Conservation (phyloP, 164 flowering plant species). For the Malania oleifera region DNA sequence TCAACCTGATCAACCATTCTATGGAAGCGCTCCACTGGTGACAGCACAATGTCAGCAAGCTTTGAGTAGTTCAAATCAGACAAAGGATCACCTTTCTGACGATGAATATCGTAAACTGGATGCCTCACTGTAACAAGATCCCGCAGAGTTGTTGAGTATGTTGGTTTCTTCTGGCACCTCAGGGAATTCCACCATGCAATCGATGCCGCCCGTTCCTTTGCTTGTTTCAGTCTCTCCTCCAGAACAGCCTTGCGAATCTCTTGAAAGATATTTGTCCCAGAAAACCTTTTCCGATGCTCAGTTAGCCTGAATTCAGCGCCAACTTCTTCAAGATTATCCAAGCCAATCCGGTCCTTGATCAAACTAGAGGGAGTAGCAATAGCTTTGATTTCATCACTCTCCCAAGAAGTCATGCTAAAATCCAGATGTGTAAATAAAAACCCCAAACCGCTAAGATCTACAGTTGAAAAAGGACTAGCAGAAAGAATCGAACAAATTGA, state of each 20-base stretch:
- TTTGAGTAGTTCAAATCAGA: conserved; percentile 65
- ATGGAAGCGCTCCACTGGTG: conserved; percentile 79
- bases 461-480: conserved; percentile 46
- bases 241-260: conserved; percentile 66
- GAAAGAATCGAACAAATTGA: conserved; percentile 57
- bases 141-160: conserved; percentile 60
- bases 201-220: conserved; percentile 66
- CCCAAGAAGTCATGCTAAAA: conserved; percentile 89
- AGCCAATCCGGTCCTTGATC: conserved; percentile 35
- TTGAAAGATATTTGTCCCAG: conserved; percentile 69
- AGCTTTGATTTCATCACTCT: conserved; percentile 62
- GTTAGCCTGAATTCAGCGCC: conserved; percentile 6
- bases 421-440: conserved; percentile 80
- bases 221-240: conserved; percentile 73
- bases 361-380: conserved; percentile 67
- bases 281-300: conserved; percentile 26
- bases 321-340: conserved; percentile 21
- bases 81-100: conserved; percentile 37
- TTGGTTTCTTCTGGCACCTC: conserved; percentile 71
- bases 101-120: conserved; percentile 59
- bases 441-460: conserved; percentile 62
- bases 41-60: conserved; percentile 69
- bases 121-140: conserved; percentile 58
- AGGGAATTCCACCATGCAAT: conserved; percentile 99
- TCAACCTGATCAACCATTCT: conserved; percentile 67